These are phyloP conservation scores for Pholiota microspora DNA, from an alignment of 768 basidiomycete species.

Conservation along the genomic window DNA sequence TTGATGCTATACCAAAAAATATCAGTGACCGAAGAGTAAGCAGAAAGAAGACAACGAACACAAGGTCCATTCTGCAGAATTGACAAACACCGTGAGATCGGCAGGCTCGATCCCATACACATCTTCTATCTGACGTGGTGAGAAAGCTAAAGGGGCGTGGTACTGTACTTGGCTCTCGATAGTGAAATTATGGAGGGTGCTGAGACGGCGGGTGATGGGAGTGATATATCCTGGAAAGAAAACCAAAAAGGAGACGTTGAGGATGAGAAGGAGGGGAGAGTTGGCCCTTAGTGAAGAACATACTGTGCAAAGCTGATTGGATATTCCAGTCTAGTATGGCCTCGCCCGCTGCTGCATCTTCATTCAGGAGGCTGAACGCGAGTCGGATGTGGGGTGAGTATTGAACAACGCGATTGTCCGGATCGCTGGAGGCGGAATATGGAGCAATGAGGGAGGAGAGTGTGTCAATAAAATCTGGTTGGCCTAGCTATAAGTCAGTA, in stretches of 20 bases:
- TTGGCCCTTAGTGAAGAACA: constrained; percentile 23
- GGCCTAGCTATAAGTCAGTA: neutral
- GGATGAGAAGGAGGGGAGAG: no score
- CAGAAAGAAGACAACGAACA: constrained; percentile 44
- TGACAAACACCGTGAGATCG: constrained; percentile 89
- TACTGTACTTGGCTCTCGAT: constrained; percentile 94
- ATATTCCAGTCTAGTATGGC: constrained; percentile 74
- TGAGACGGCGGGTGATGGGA: constrained; percentile 61
- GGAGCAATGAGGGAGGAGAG: constrained; percentile 37
- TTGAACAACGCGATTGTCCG: constrained; percentile 55
- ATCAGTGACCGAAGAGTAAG: neutral
- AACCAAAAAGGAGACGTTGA: neutral
- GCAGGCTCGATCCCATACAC: constrained; percentile 69
- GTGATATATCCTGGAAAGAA: constrained; percentile 57
- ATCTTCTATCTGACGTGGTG: constrained; percentile 44
- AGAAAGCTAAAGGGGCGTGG: constrained; percentile 86
- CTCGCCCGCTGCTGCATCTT: constrained; percentile 72
- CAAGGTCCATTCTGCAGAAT: constrained; percentile 94
- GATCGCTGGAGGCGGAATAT: constrained; percentile 40
- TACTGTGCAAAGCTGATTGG: constrained; percentile 58
- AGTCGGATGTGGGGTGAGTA: constrained; percentile 83
- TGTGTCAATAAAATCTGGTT: constrained; percentile 24
- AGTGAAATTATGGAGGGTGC: constrained; percentile 81
- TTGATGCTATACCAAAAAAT: constrained; percentile 65
- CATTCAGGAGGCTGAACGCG: constrained; percentile 91